phyloP scores from a whole-genome alignment of 495 filamentous ascomycete genomes.

The Hyphodiscus hymeniophilus region DNA sequence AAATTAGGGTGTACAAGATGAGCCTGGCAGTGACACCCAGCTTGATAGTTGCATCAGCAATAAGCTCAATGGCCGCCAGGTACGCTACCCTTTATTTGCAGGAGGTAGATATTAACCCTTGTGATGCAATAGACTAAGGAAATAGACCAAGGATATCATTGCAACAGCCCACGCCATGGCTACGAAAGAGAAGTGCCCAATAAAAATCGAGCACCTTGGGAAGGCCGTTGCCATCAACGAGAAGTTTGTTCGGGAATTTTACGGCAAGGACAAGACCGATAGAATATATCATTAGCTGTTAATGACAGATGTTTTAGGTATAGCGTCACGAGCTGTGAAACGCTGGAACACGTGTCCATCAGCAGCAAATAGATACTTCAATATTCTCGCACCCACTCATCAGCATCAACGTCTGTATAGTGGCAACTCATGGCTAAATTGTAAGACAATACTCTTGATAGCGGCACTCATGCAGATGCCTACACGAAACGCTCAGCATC shows the following conservation, averaged over 20 bases:
- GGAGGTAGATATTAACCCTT: too few species aligned
- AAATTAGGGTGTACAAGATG: too few species aligned
- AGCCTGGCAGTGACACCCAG: too few species aligned
- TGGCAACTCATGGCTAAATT: conserved; percentile 5
- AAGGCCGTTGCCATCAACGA: conserved; percentile 7
- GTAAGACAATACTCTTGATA: not conserved
- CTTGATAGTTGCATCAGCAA: too few species aligned
- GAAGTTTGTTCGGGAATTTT: conserved; percentile 13
- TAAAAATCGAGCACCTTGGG: conserved; percentile 6
- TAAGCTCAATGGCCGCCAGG: too few species aligned
- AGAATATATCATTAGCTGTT: too few species aligned
- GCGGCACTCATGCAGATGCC: not conserved
- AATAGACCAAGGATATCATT: conserved; percentile 12
- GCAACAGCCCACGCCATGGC: conserved; percentile 9
- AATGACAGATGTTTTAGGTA: too few species aligned
- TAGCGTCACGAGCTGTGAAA: not conserved
- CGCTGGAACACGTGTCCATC: not conserved
- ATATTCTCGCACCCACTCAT: not conserved
- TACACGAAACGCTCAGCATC: conserved; percentile 1
- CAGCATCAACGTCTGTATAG: conserved; percentile 1
- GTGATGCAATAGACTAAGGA: too few species aligned
- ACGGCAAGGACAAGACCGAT: too few species aligned
- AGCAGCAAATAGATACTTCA: too few species aligned
- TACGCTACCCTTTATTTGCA: too few species aligned
- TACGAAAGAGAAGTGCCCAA: conserved; percentile 7